These are phyloP conservation scores for Spathaspora passalidarum DNA, from an alignment of 805 yeast genomes.

Conservation along the genomic window DNA sequence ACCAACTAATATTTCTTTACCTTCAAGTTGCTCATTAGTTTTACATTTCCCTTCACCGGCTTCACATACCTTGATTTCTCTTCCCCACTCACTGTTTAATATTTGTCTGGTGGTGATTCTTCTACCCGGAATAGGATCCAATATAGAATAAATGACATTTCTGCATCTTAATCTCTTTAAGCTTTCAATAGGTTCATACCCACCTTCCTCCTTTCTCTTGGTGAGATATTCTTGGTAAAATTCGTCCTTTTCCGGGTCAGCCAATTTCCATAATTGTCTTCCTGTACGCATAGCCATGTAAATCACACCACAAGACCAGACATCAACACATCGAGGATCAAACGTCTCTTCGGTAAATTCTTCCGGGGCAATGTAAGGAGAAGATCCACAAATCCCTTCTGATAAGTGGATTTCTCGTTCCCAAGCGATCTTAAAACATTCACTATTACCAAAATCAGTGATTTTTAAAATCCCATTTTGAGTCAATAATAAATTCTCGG, in stretches of 20 bases:
- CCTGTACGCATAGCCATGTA: conserved; percentile 96
- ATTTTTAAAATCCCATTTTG: conserved; percentile 72
- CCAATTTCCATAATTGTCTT: conserved; percentile 86
- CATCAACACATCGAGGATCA: conserved; percentile 80
- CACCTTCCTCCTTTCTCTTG: conserved; percentile 77
- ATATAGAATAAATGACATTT: conserved; percentile 86
- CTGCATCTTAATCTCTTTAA: conserved; percentile 85
- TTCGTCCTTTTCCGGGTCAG: conserved; percentile 71
- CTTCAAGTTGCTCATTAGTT: neutral
- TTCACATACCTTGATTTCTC: conserved; percentile 78
- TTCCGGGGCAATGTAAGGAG: conserved; percentile 91
- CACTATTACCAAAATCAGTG: conserved; percentile 86
- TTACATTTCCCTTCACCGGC: conserved; percentile 48
- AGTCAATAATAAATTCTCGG: conserved; percentile 77
- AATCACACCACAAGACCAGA: conserved; percentile 92
- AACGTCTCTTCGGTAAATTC: conserved; percentile 63
- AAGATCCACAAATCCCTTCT: conserved; percentile 79
- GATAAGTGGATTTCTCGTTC: conserved; percentile 66
- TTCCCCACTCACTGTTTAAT: conserved; percentile 91
- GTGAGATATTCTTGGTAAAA: conserved; percentile 71
- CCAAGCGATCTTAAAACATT: conserved; percentile 84
- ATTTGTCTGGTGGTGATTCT: conserved; percentile 87
- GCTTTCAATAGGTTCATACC: conserved; percentile 88
- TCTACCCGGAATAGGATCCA: conserved; percentile 87
- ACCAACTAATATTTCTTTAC: neutral